Percentiles rank a stretch among this genome's conserved stretches.
Conservation (phyloP, 1,284 basidiomycete species). For the Papiliotrema laurentii region DNA sequence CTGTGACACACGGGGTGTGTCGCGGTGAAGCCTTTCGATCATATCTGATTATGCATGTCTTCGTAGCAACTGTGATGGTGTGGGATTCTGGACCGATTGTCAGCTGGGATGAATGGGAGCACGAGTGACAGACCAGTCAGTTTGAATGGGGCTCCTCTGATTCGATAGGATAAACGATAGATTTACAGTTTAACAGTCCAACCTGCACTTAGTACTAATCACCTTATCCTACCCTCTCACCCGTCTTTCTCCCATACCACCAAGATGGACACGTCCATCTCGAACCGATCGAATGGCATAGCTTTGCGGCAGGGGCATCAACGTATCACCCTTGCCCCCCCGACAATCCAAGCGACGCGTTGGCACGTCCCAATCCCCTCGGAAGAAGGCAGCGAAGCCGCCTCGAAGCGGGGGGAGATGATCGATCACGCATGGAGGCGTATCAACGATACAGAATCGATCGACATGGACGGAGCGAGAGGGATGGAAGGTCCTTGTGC, state of each 20-base stretch:
- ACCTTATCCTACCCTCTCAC: neutral
- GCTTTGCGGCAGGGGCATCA: neutral
- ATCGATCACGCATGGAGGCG: slow-evolving; percentile 1
- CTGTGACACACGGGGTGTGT: neutral
- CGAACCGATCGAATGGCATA: neutral
- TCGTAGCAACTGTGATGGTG: neutral
- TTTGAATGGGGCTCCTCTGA: no score
- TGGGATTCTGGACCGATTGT: no score
- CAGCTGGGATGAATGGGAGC: no score
- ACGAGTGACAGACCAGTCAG: no score
- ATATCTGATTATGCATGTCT: neutral
- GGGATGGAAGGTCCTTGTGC: neutral
- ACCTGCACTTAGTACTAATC: no score
- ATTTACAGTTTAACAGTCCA: no score
- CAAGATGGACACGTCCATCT: neutral
- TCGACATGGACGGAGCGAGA: neutral
- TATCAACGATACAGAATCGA: neutral
- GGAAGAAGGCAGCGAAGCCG: neutral
- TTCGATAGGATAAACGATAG: no score
- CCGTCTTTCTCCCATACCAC: neutral
- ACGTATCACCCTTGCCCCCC: neutral
- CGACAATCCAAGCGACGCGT: neutral
- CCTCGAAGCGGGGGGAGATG: neutral
- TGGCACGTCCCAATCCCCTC: neutral
- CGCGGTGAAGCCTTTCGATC: neutral